These are phyloP conservation scores for Euphorbia tirucalli DNA, from an alignment of 345 rosid species.

Conservation along the genomic window DNA sequence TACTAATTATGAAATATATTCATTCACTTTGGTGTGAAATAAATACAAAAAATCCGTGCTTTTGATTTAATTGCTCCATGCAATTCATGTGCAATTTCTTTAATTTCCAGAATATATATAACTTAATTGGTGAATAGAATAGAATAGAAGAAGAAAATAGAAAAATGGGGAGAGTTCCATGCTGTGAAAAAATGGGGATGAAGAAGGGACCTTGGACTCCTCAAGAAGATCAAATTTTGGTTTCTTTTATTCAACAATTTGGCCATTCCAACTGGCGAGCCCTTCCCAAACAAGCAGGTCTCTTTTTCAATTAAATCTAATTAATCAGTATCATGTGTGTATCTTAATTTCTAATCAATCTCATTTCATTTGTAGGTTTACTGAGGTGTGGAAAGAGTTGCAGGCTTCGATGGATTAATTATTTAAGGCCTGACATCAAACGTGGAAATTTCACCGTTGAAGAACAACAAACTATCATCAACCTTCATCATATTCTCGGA, in stretches of 20 bases:
- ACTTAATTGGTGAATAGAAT: too few relatives aligned
- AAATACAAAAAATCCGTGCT: too few relatives aligned
- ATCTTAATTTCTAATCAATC: not conserved
- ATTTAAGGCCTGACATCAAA: constrained; percentile 19
- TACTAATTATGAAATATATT: too few relatives aligned
- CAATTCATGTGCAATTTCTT: too few relatives aligned
- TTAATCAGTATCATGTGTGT: too few relatives aligned
- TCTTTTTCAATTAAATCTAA: too few relatives aligned
- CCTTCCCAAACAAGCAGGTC: constrained; percentile 17
- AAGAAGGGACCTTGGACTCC: constrained; percentile 26
- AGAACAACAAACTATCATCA: constrained; percentile 21
- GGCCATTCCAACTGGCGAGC: constrained; percentile 25
- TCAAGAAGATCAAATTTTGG: constrained; percentile 20
- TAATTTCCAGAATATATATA: too few relatives aligned
- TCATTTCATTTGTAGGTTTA: constrained; percentile 1
- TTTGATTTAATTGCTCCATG: too few relatives aligned
- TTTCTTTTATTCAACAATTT: constrained; percentile 15
- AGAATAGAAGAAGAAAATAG: not conserved
- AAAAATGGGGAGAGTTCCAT: constrained; percentile 17
- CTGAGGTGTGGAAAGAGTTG: constrained; percentile 26
- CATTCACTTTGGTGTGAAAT: too few relatives aligned
- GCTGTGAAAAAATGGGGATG: constrained; percentile 20
- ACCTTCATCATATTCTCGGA: constrained; percentile 2
- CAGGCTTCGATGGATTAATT: constrained; percentile 22
- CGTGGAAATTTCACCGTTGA: constrained; percentile 19